These are phyloP conservation scores for Pseudozyma pruni DNA, from an alignment of 1,284 basidiomycete species.

Conservation along the genomic window DNA sequence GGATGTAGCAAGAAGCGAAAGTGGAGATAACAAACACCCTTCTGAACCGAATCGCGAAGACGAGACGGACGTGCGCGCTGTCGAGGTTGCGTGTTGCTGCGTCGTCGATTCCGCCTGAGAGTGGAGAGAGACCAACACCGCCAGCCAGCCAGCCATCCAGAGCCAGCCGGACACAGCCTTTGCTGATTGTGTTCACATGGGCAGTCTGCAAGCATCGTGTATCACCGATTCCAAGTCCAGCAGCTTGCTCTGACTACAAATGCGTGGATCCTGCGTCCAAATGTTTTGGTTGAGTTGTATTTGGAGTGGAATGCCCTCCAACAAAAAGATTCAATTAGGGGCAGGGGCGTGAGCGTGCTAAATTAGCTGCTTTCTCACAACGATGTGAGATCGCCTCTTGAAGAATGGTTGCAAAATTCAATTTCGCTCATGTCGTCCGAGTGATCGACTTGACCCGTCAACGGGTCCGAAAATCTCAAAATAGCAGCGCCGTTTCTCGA, in stretches of 20 bases:
- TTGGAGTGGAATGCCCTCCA: not conserved
- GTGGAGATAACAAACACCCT: not conserved
- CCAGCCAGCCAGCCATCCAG: too few relatives aligned
- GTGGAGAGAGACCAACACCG: conserved; percentile 11
- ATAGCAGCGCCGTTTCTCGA: too few relatives aligned
- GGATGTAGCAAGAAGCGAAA: not conserved
- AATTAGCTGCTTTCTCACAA: too few relatives aligned
- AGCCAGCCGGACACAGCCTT: not conserved
- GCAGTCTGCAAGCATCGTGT: too few relatives aligned
- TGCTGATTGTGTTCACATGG: too few relatives aligned
- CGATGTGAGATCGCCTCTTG: too few relatives aligned
- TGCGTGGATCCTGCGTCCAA: too few relatives aligned
- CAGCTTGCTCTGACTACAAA: too few relatives aligned
- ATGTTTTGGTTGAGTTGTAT: not conserved
- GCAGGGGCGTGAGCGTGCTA: not conserved
- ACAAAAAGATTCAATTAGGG: not conserved
- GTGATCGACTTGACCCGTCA: too few relatives aligned
- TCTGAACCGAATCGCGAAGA: not conserved
- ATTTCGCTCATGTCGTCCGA: too few relatives aligned
- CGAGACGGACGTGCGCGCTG: conserved; percentile 9
- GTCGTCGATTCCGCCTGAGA: not conserved
- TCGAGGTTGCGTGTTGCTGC: conserved; percentile 2
- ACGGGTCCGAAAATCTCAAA: too few relatives aligned
- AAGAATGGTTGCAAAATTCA: too few relatives aligned
- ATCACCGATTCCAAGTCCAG: not conserved